Percentiles rank a stretch among this genome's conserved stretches.
Evolutionary conservation across 768 basidiomycete species (phyloP).

Genomic region (Calvatia gigantea): DNA sequence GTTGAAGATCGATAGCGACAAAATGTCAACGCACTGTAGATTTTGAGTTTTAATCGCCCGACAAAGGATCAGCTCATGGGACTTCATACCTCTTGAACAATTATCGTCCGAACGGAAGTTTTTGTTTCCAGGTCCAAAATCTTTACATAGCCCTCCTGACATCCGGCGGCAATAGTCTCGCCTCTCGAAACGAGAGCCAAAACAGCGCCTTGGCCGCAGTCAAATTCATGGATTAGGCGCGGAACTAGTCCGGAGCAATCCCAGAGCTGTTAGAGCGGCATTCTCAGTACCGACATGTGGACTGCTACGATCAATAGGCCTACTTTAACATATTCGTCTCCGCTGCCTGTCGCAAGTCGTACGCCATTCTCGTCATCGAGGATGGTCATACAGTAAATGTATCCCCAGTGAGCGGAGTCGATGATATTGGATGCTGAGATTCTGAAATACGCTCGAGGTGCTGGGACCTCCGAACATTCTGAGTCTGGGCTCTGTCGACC

Average conservation of each 20-base stretch:
- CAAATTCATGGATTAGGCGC: constrained; percentile 58
- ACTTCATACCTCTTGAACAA: constrained; percentile 67
- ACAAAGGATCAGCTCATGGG: background rate
- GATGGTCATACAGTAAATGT: constrained; percentile 78
- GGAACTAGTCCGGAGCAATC: constrained; percentile 43
- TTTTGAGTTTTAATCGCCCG: background rate
- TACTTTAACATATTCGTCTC: constrained; percentile 89
- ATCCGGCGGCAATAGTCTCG: constrained; percentile 87
- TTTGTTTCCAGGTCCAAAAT: constrained; percentile 90
- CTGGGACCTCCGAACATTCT: constrained; percentile 22
- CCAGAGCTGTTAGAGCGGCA: constrained; percentile 57
- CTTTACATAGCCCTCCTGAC: constrained; percentile 91
- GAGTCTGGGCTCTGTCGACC: constrained; percentile 31
- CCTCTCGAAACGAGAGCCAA: constrained; percentile 72
- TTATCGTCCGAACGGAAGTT: constrained; percentile 81
- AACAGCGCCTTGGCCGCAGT: constrained; percentile 75
- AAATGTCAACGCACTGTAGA: constrained; percentile 68
- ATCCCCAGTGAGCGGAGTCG: constrained; percentile 91
- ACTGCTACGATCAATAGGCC: constrained; percentile 2
- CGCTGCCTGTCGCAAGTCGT: constrained; percentile 80
- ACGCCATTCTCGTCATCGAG: constrained; percentile 25
- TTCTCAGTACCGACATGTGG: background rate
- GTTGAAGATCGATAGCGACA: constrained; percentile 73
- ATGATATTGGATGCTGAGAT: constrained; percentile 71
- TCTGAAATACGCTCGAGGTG: constrained; percentile 40